Evolutionary conservation across 75 land plant species (phyloP).

Genomic region (Sequoiadendron giganteum): DNA sequence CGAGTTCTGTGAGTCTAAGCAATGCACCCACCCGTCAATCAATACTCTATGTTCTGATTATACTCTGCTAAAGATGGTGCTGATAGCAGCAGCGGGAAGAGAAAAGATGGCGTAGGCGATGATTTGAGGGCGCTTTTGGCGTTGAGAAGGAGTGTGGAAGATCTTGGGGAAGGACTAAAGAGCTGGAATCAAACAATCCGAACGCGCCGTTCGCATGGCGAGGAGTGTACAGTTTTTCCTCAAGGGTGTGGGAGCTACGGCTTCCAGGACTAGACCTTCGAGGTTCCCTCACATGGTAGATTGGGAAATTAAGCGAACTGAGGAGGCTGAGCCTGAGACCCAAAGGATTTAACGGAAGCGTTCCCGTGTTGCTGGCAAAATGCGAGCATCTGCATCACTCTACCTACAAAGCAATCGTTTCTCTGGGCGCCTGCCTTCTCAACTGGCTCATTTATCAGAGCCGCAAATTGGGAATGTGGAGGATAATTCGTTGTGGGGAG

Average conservation of each 20-base stretch:
- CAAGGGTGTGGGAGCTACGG: slow-evolving; percentile 68
- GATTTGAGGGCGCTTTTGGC: slow-evolving; percentile 57
- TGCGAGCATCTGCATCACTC: slow-evolving; percentile 42
- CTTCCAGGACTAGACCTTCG: slow-evolving; percentile 67
- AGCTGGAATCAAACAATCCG: slow-evolving; percentile 51
- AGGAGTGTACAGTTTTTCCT: slow-evolving; percentile 56
- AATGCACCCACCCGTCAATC: neutral
- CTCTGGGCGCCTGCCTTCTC: slow-evolving; percentile 51
- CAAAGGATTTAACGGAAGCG: slow-evolving; percentile 69
- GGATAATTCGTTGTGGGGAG: slow-evolving; percentile 52
- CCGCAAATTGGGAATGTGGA: slow-evolving; percentile 51
- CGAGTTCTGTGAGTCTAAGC: neutral
- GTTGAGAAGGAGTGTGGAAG: slow-evolving; percentile 45
- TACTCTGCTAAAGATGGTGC: neutral
- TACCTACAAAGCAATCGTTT: slow-evolving; percentile 58
- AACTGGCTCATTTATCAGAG: slow-evolving; percentile 32
- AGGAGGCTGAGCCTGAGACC: slow-evolving; percentile 67
- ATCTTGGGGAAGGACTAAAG: slow-evolving; percentile 54
- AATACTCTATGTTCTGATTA: neutral
- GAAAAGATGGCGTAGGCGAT: neutral
- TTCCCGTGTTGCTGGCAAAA: slow-evolving; percentile 43
- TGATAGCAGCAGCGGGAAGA: slow-evolving; percentile 4
- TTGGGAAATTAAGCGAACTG: slow-evolving; percentile 41
- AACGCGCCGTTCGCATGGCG: slow-evolving; percentile 83
- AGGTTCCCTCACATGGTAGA: slow-evolving; percentile 55